Percentiles rank a stretch among this genome's conserved stretches.
Evolutionary conservation across 2,329 filamentous ascomycete species (phyloP).

Genomic region (Iodosphaeria phyllophila): DNA sequence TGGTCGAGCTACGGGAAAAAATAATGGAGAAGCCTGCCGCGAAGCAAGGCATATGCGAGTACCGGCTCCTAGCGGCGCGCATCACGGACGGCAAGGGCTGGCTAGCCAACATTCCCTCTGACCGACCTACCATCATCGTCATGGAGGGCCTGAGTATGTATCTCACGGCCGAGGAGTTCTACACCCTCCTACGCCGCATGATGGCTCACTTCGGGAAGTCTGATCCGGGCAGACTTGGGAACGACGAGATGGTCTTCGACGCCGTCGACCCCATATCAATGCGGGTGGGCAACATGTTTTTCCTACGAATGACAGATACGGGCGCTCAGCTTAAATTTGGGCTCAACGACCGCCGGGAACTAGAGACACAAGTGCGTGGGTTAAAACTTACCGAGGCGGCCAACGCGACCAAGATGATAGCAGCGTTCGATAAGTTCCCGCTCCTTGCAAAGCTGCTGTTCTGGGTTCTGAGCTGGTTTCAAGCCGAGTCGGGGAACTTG

Average conservation of each 20-base stretch:
- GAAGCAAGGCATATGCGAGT: not conserved
- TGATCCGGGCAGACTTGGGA: not conserved
- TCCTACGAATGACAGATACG: no score
- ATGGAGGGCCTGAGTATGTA: slow-evolving; percentile 1
- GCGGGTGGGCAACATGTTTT: no score
- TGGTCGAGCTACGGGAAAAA: not conserved
- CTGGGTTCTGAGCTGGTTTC: no score
- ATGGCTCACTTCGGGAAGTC: not conserved
- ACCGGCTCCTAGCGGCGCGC: slow-evolving; percentile 1
- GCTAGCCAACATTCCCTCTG: not conserved
- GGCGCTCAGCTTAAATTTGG: no score
- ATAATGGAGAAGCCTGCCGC: not conserved
- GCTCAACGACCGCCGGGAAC: no score
- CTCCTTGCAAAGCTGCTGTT: no score
- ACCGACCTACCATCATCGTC: slow-evolving; percentile 1
- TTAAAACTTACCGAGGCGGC: no score
- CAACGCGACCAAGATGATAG: no score
- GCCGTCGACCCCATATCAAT: slow-evolving; percentile 1
- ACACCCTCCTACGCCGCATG: not conserved
- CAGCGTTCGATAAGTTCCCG: no score
- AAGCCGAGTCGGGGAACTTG: no score
- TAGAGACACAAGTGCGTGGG: no score
- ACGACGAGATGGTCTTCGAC: slow-evolving; percentile 1
- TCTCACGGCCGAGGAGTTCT: not conserved
- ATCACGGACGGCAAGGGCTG: slow-evolving; percentile 1